Evolutionary conservation across 441 rosid genomes (phyloP).

Genomic region (Populus trichocarpa): DNA sequence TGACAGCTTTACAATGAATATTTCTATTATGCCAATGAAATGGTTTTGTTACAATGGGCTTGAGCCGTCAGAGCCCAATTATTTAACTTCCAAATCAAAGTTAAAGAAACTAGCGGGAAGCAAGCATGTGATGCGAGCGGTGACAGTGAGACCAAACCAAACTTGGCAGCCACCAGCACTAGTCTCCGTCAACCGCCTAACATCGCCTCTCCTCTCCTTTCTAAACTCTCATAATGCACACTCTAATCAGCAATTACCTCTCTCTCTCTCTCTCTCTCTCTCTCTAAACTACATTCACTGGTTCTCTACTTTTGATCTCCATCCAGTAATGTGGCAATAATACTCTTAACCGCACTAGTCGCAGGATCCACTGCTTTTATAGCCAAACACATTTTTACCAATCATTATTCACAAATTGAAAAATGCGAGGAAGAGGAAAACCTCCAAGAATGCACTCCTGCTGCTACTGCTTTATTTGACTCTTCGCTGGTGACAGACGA

Average conservation of each 20-base stretch:
- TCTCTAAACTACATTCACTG: not conserved
- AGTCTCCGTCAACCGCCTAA: not conserved
- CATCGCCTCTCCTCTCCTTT: not conserved
- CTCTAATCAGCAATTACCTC: not conserved
- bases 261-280: not conserved
- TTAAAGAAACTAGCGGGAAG: not conserved
- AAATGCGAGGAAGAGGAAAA: not conserved
- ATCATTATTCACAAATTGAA: not conserved
- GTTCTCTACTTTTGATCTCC: not conserved
- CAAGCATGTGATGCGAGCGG: not conserved
- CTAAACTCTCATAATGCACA: not conserved
- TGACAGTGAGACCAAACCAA: not conserved
- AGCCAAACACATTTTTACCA: slow-evolving; percentile 50
- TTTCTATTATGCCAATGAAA: too few species aligned
- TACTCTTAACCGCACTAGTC: slow-evolving; percentile 59
- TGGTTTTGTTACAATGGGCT: not conserved
- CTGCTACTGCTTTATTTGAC: not conserved
- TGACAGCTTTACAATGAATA: too few species aligned
- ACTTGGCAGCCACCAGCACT: not conserved
- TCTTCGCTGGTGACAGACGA: not conserved
- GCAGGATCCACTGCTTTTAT: slow-evolving; percentile 71
- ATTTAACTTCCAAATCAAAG: not conserved
- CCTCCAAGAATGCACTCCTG: not conserved
- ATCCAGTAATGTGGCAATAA: slow-evolving; percentile 66
- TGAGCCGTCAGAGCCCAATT: not conserved